These are phyloP conservation scores for Klebsormidium nitens DNA, from an alignment of 139 green algal genomes.

Conservation along the genomic window DNA sequence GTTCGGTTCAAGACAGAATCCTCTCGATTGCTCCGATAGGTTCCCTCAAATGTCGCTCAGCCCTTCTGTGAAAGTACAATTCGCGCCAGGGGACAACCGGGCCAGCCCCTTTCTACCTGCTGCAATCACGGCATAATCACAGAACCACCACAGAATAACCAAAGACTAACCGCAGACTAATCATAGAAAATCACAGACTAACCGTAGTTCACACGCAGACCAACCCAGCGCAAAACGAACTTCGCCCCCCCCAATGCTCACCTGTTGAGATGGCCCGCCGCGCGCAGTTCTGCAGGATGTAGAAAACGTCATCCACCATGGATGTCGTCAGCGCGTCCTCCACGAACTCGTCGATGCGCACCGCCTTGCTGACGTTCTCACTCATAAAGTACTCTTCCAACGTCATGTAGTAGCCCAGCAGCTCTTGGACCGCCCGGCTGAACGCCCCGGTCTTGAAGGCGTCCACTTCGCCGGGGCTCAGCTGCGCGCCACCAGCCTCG, in stretches of 20 bases:
- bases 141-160: too few species aligned
- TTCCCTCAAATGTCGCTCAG: too few species aligned
- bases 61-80: too few species aligned
- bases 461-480: not conserved
- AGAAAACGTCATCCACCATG: constrained; percentile 95
- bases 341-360: constrained; percentile 72
- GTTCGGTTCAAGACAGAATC: too few species aligned
- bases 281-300: constrained; percentile 79
- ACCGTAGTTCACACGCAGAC: not conserved
- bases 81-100: too few species aligned
- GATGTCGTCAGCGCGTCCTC: constrained; percentile 59
- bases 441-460: constrained; percentile 1
- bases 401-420: constrained; percentile 76
- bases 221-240: not conserved
- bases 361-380: constrained; percentile 77
- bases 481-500: constrained; percentile 13
- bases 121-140: too few species aligned
- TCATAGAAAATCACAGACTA: not conserved
- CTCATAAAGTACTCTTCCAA: constrained; percentile 93
- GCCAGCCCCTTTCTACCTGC: too few species aligned
- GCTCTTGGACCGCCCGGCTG: constrained; percentile 49
- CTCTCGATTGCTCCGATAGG: too few species aligned
- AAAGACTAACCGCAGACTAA: not conserved
- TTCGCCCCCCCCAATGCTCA: too few species aligned
- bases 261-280: constrained; percentile 65